These are phyloP conservation scores for Aspergillus phoenicis DNA, from an alignment of 2,329 filamentous ascomycete genomes.

Conservation along the genomic window DNA sequence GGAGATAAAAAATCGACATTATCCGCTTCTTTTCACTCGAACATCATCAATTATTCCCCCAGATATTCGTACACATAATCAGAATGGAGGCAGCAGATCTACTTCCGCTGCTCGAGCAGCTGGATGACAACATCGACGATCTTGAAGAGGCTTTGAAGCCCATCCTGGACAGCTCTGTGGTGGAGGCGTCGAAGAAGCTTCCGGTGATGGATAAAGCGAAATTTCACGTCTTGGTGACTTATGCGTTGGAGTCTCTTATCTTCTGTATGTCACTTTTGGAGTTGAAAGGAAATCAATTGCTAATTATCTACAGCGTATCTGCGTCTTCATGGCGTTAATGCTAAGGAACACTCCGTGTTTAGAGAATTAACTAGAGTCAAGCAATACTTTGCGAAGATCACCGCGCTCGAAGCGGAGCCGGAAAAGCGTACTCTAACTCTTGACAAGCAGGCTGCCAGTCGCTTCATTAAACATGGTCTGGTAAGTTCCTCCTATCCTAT, in stretches of 20 bases:
- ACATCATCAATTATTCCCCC: constrained; percentile 9
- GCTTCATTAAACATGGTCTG: constrained; percentile 81
- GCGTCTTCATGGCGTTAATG: constrained; percentile 74
- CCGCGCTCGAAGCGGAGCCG: constrained; percentile 67
- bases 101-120: constrained; percentile 68
- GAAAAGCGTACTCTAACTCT: constrained; percentile 60
- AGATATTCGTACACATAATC: neutral
- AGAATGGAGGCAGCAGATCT: constrained; percentile 62
- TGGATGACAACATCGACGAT: constrained; percentile 77
- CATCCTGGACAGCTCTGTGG: constrained; percentile 66
- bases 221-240: constrained; percentile 83
- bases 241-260: constrained; percentile 85
- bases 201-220: constrained; percentile 95
- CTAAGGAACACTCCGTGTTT: constrained; percentile 83
- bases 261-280: constrained; percentile 64
- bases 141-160: constrained; percentile 74
- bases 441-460: constrained; percentile 74
- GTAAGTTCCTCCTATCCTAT: constrained; percentile 49
- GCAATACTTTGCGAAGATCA: constrained; percentile 92
- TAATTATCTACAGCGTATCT: constrained; percentile 63
- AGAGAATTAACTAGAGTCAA: constrained; percentile 82
- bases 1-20: constrained; percentile 24
- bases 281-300: constrained; percentile 8
- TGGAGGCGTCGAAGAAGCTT: constrained; percentile 72
- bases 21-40: constrained; percentile 1